Base-by-base conservation (phyloP, 1,284 basidiomycete species). In the Tilletia indica region DNA sequence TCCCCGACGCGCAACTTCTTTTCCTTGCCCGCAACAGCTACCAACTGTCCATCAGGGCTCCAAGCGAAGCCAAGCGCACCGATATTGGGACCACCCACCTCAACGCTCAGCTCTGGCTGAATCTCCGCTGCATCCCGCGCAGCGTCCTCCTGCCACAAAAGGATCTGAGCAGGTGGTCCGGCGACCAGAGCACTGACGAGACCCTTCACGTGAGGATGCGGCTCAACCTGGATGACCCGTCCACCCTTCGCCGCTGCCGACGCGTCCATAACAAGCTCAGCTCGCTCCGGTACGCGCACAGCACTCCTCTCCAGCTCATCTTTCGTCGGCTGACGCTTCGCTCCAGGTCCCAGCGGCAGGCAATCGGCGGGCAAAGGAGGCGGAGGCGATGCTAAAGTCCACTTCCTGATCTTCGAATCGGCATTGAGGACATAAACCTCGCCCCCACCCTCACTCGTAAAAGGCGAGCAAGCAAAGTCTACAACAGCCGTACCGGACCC, bases 21-120 rank as follows among this genome's bases (percentile, higher is more conserved):
- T 74, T 86, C 83, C 72, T 87, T 87, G 14, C 84, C 83, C 0
- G 86, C 82, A n/a, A 86, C 67, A 0, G 86, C 87, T 4, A 87
- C 71, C 3, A 76, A 75, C 19, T 73, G 70, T 0, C 87, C 87
- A 5, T 80, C 71, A 0, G 82, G 80, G 5, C 81, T 83, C 81
- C 86, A 86, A 0, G 82, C 75, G 12, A 73, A 72, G 1, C 68
- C 25, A 31, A 42, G 69, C 25, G 74, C 74, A 21, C 75, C 74
- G 16, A 21, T 25, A 68, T n/a, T 67, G 12, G 67, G 48, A n/a
- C 58, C 45, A 12, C 66, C 67, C 34, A 72, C n/a, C n/a, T 49
- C 47, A 14, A 67, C 45, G 38, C 45, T 42, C 25, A 67, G 16
- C 9, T 25, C 61, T 1, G 61, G 61, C 61, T 19, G 14, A 16